A percentile compares a stretch with the other conserved stretches of the same genome.
Evolutionary conservation across 2,329 filamentous ascomycete species (phyloP).

Genomic region (Ophiocordyceps camponoti-floridani): DNA sequence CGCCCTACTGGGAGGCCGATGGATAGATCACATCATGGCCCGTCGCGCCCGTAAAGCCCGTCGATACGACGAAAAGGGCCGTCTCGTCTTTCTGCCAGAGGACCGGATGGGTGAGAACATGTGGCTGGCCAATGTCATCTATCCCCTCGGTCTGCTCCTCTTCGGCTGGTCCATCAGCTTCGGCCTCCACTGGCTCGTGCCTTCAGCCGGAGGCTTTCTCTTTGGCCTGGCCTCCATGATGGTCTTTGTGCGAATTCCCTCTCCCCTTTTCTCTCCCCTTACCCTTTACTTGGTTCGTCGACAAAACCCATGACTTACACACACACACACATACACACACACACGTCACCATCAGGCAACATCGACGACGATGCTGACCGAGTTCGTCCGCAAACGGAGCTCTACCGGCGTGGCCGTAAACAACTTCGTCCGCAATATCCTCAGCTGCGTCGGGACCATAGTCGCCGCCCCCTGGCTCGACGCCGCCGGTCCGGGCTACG

Average conservation of each 20-base stretch:
- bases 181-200: slow-evolving; percentile 46
- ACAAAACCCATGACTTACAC: background rate
- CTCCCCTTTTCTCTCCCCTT: background rate
- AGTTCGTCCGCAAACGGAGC: slow-evolving; percentile 58
- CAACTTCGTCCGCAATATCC: slow-evolving; percentile 66
- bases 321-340: too few species aligned
- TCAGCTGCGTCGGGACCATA: slow-evolving; percentile 52
- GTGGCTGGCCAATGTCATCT: slow-evolving; percentile 54
- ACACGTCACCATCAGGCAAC: slow-evolving; percentile 20
- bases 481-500: slow-evolving; percentile 57
- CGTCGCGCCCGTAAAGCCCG: slow-evolving; percentile 54
- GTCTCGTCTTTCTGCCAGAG: slow-evolving; percentile 53
- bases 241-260: slow-evolving; percentile 37
- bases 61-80: slow-evolving; percentile 48
- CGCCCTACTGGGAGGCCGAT: slow-evolving; percentile 52
- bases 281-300: background rate
- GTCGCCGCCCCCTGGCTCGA: slow-evolving; percentile 53
- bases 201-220: slow-evolving; percentile 48
- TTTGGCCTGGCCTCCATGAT: slow-evolving; percentile 69
- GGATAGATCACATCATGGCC: slow-evolving; percentile 70
- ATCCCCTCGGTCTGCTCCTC: slow-evolving; percentile 51
- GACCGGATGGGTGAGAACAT: slow-evolving; percentile 73
- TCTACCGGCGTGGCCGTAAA: slow-evolving; percentile 63
- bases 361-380: slow-evolving; percentile 67
- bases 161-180: slow-evolving; percentile 60